A percentile compares a stretch with the other conserved stretches of the same genome.
Conservation (phyloP, 768 basidiomycete genomes). For the Heimioporus sp. region DNA sequence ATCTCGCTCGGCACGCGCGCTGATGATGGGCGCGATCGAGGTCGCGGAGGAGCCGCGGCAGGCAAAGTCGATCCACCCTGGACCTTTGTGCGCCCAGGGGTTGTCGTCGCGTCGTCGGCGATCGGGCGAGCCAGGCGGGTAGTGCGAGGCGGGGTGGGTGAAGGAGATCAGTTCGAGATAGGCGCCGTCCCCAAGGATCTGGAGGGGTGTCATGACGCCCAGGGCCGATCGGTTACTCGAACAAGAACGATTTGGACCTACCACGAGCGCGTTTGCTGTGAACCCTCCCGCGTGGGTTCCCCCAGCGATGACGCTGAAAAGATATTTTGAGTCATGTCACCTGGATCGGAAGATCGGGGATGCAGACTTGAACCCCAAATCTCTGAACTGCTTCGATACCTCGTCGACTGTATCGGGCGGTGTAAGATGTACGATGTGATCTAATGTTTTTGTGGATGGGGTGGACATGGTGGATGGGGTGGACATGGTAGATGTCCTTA, state of each 20-base stretch:
- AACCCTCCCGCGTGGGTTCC: slow-evolving; percentile 64
- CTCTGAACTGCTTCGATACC: slow-evolving; percentile 49
- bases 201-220: not conserved
- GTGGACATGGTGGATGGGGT: slow-evolving; percentile 15
- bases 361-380: slow-evolving; percentile 66
- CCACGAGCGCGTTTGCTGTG: slow-evolving; percentile 65
- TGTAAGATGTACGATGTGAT: slow-evolving; percentile 73
- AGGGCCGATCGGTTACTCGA: not conserved
- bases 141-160: slow-evolving; percentile 50
- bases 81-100: slow-evolving; percentile 51
- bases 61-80: slow-evolving; percentile 70
- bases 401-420: slow-evolving; percentile 56
- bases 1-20: slow-evolving; percentile 43
- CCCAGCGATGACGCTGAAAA: slow-evolving; percentile 59
- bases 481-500: slow-evolving; percentile 16
- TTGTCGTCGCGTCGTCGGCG: slow-evolving; percentile 42
- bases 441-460: slow-evolving; percentile 45
- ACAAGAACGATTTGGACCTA: slow-evolving; percentile 24
- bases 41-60: slow-evolving; percentile 53
- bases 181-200: slow-evolving; percentile 42
- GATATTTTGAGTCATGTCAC: not conserved
- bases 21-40: slow-evolving; percentile 52
- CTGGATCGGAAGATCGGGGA: not conserved
- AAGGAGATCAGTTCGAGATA: slow-evolving; percentile 75
- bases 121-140: slow-evolving; percentile 49